Evolutionary conservation across 192 early-diverging fungal genomes (phyloP).

Genomic region (Rhizophagus clarus): DNA sequence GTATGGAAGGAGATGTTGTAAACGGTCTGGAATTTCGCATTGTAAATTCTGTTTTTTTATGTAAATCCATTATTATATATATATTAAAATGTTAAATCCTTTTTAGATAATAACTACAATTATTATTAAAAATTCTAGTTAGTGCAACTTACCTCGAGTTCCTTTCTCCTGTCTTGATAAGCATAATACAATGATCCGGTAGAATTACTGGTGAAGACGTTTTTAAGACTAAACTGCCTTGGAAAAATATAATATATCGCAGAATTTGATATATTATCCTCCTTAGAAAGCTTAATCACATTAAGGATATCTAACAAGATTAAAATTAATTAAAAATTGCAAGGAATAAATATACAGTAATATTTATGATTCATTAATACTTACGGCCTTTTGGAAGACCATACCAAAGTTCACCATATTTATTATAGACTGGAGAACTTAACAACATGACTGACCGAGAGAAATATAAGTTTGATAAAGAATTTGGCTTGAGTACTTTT

Average conservation of each 20-base stretch:
- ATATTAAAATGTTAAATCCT: not conserved
- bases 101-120: not conserved
- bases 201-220: not conserved
- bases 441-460: not conserved
- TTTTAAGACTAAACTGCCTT: conserved; percentile 9
- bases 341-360: not conserved
- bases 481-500: not conserved
- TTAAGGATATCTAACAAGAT: not conserved
- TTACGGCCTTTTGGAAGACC: conserved; percentile 7
- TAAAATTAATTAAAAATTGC: not conserved
- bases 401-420: not conserved
- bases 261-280: not conserved
- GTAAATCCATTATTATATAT: too few species aligned
- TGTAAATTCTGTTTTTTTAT: not conserved
- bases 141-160: not conserved
- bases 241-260: conserved; percentile 3
- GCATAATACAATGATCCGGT: not conserved
- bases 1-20: not conserved
- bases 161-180: not conserved
- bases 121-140: not conserved
- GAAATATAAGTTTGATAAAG: not conserved
- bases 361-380: not conserved
- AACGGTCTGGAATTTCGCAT: not conserved
- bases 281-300: not conserved
- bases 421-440: not conserved